phyloP scores from a whole-genome alignment of 78 protist genomes.

The Pelomyxa schiedti region DNA sequence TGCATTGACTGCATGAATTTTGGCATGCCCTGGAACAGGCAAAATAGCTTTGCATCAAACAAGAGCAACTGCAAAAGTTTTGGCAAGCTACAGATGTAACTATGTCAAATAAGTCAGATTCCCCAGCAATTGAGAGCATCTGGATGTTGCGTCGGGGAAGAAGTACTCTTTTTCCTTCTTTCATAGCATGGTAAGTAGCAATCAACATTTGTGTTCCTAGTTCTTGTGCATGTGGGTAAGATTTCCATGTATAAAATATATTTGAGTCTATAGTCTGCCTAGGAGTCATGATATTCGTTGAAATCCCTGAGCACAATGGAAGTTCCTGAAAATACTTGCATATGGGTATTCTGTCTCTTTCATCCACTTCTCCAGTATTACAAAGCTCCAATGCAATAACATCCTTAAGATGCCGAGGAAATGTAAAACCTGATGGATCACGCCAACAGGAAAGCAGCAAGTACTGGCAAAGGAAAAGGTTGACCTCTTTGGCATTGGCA shows the following conservation, averaged over 20 bases:
- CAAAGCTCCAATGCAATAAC: constrained; percentile 4
- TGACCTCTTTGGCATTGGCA: constrained; percentile 5
- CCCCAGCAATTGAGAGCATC: not conserved
- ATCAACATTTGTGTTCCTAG: not conserved
- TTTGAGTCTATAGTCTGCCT: not conserved
- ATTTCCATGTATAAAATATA: constrained; percentile 1
- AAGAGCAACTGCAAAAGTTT: constrained; percentile 1
- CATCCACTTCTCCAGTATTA: constrained; percentile 9
- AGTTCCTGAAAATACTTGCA: not conserved
- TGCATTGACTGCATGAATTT: not conserved
- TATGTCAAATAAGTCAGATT: not conserved
- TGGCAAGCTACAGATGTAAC: not conserved
- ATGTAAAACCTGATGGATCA: constrained; percentile 4
- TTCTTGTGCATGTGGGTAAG: not conserved
- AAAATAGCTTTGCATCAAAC: constrained; percentile 1
- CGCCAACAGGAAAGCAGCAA: constrained; percentile 7
- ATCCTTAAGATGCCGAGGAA: constrained; percentile 5
- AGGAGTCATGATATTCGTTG: not conserved
- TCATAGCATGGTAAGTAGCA: constrained; percentile 5
- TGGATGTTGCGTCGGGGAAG: not conserved
- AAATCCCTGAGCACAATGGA: not conserved
- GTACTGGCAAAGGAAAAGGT: constrained; percentile 15
- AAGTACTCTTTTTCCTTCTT: not conserved
- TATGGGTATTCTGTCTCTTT: not conserved
- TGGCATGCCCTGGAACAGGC: not conserved